Conservation (phyloP, 2,329 filamentous ascomycete species). For the Fusarium sp. region DNA sequence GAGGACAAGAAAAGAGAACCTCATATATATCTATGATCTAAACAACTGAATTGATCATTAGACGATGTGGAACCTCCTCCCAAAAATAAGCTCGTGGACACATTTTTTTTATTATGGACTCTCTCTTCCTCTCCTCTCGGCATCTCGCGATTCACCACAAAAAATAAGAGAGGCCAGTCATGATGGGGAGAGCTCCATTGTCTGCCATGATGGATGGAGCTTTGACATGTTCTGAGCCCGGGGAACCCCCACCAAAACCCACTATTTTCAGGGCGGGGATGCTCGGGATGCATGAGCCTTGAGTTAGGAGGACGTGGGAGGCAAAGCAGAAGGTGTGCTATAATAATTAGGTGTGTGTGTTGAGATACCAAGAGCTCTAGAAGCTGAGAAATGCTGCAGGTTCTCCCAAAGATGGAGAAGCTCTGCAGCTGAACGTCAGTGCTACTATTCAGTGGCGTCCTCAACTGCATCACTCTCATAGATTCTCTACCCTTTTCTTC, state of each 20-base stretch:
- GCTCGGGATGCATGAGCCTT: slow-evolving; percentile 3
- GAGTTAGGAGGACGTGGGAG: slow-evolving; percentile 11
- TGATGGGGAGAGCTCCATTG: slow-evolving; percentile 35
- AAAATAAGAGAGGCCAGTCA: slow-evolving; percentile 17
- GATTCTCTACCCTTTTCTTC: not conserved
- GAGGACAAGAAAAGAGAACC: not conserved
- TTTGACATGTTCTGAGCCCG: slow-evolving; percentile 19
- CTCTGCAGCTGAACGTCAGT: slow-evolving; percentile 1
- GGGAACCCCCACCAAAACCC: slow-evolving; percentile 37
- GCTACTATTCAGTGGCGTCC: slow-evolving; percentile 17
- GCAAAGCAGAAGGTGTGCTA: not conserved
- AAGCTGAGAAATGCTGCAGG: slow-evolving; percentile 18
- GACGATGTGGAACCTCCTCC: slow-evolving; percentile 17
- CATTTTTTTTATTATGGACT: slow-evolving; percentile 30
- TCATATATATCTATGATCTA: not conserved
- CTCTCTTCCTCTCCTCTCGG: not conserved
- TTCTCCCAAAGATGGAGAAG: not conserved
- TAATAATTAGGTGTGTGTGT: not conserved
- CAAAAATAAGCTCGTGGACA: slow-evolving; percentile 32
- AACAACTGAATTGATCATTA: slow-evolving; percentile 9
- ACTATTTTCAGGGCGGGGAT: slow-evolving; percentile 37
- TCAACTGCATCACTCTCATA: not conserved
- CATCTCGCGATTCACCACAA: slow-evolving; percentile 9
- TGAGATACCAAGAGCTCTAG: slow-evolving; percentile 26
- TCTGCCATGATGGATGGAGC: slow-evolving; percentile 30